A percentile compares a stretch with the other conserved stretches of the same genome.
Conservation (phyloP, 2,329 filamentous ascomycete genomes). For the Fusarium robinianum region DNA sequence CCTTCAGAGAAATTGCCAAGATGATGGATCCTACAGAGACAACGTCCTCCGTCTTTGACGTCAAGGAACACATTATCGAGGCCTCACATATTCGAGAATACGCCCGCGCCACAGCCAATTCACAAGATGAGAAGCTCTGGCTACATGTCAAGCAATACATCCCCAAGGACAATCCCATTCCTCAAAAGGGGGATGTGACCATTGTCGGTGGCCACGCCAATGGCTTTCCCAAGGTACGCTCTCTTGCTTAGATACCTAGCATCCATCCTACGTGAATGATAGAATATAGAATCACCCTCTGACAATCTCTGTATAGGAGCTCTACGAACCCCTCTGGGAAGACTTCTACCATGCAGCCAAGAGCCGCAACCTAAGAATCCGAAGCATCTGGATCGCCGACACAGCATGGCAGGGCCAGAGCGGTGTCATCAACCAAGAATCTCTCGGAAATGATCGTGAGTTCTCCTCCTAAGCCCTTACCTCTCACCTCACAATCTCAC, state of each 20-base stretch:
- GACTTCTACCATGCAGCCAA: constrained; percentile 68
- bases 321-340: constrained; percentile 92
- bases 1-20: not conserved
- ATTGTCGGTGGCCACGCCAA: constrained; percentile 89
- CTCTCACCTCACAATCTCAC: not conserved
- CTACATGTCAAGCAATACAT: constrained; percentile 88
- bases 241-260: too few relatives aligned
- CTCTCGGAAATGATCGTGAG: constrained; percentile 83
- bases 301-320: constrained; percentile 71
- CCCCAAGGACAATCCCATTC: constrained; percentile 69
- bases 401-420: constrained; percentile 84
- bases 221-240: constrained; percentile 80
- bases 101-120: constrained; percentile 69
- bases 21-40: not conserved
- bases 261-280: too few relatives aligned
- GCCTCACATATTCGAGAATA: constrained; percentile 84
- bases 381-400: constrained; percentile 88
- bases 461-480: constrained; percentile 10
- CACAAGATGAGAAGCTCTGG: constrained; percentile 74
- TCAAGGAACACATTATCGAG: constrained; percentile 75
- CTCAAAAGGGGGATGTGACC: constrained; percentile 77
- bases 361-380: constrained; percentile 67
- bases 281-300: too few relatives aligned
- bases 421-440: constrained; percentile 73
- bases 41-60: constrained; percentile 53